Percentiles rank a stretch among this genome's conserved stretches.
phyloP scores from a whole-genome alignment of 306 rosid species.

The Vigna angularis region DNA sequence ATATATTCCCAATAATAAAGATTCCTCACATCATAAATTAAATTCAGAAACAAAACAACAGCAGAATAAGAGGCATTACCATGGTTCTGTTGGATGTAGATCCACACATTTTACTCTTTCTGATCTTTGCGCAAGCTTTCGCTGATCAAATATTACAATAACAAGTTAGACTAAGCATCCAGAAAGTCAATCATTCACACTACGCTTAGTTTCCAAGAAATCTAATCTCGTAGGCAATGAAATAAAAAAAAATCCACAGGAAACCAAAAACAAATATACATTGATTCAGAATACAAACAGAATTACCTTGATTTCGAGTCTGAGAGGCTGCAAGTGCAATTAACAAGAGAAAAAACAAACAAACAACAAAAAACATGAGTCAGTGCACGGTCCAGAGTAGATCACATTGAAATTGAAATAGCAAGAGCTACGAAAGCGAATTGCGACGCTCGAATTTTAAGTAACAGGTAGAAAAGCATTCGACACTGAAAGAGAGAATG shows the following conservation, averaged over 20 bases:
- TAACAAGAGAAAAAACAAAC: conserved; percentile 30
- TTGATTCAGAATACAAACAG: conserved; percentile 22
- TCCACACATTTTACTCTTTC: conserved; percentile 97
- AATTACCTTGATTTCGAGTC: conserved; percentile 98
- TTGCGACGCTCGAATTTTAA: conserved; percentile 39
- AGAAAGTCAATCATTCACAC: conserved; percentile 36
- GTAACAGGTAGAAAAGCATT: conserved; percentile 3
- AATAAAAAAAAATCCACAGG: not conserved
- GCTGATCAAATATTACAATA: conserved; percentile 49
- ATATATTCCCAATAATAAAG: conserved; percentile 20
- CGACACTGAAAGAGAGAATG: conserved; percentile 20
- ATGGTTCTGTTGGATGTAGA: conserved; percentile 99
- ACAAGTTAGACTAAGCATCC: conserved; percentile 44
- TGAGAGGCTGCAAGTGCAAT: conserved; percentile 87
- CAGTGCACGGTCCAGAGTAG: conserved; percentile 55
- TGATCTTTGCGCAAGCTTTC: conserved; percentile 68
- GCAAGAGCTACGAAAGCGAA: conserved; percentile 31
- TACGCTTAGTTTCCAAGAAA: conserved; percentile 37
- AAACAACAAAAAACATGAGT: conserved; percentile 40
- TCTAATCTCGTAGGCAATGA: conserved; percentile 7
- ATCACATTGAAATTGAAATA: conserved; percentile 59
- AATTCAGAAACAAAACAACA: conserved; percentile 28
- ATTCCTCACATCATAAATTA: conserved; percentile 10
- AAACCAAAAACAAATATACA: not conserved
- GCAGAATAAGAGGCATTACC: conserved; percentile 60